Percentiles rank a stretch among this genome's conserved stretches.
phyloP scores from a whole-genome alignment of 2,329 filamentous ascomycete species.

The Ceratocystis colombiana region DNA sequence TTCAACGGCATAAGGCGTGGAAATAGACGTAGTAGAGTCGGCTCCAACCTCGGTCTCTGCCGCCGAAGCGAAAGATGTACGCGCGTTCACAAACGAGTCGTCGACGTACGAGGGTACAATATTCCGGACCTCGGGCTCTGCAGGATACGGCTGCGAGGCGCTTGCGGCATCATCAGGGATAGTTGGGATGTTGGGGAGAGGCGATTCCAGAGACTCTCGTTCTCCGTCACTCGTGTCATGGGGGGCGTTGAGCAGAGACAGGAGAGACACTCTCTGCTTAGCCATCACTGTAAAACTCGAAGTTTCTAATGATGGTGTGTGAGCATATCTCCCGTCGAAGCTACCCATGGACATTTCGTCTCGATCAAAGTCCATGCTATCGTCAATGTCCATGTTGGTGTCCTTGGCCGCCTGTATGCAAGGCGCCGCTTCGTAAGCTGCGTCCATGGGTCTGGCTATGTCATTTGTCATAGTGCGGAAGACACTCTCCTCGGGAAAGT shows the following conservation, averaged over 20 bases:
- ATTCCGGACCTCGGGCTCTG: constrained; percentile 28
- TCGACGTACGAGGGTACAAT: constrained; percentile 32
- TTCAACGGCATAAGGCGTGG: constrained; percentile 33
- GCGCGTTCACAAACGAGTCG: constrained; percentile 24
- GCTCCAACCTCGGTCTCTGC: neutral
- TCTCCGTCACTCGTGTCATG: constrained; percentile 29
- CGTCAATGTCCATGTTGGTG: constrained; percentile 28
- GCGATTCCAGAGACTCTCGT: neutral
- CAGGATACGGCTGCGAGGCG: constrained; percentile 24
- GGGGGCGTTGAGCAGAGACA: constrained; percentile 52
- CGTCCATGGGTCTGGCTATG: constrained; percentile 33
- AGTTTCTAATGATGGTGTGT: constrained; percentile 53
- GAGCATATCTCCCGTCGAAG: constrained; percentile 36
- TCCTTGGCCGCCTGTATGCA: neutral
- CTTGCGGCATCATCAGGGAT: constrained; percentile 21
- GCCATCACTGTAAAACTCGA: constrained; percentile 46
- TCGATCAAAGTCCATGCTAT: constrained; percentile 28
- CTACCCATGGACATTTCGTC: constrained; percentile 27
- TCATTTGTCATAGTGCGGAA: constrained; percentile 51
- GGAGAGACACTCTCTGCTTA: constrained; percentile 47
- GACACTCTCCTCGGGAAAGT: constrained; percentile 53
- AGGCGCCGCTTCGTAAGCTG: neutral
- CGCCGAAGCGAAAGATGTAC: constrained; percentile 37
- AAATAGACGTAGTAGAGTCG: neutral
- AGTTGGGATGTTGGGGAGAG: constrained; percentile 21